Base-by-base conservation (phyloP, 2,329 filamentous ascomycete species). In the Cladosporium sp. region DNA sequence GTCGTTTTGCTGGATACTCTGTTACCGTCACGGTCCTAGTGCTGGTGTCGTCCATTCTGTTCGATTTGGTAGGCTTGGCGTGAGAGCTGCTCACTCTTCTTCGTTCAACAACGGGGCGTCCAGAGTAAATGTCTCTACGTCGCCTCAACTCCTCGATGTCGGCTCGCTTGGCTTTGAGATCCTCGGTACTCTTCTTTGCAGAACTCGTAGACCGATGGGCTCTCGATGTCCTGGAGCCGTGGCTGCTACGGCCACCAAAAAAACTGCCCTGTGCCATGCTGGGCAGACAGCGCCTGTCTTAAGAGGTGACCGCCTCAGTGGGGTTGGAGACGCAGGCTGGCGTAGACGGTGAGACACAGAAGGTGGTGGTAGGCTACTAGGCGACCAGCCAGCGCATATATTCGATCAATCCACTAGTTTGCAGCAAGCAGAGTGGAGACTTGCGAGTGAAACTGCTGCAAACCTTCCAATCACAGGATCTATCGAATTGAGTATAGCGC, bases 131-230 rank as follows among this genome's bases (percentile, higher is more conserved):
- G 24, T 65, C 64, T 56, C 71, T 54, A 48, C 64, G 63, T 27
- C 61, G 62, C 47, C 70, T 58, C 43, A 73, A 54, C 45, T 73
- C 70, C 45, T 71, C 67, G 34, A 72, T 53, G 53, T 72, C 70
- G 19, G 69, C 57, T 54, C 69, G 55, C 50, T 54, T 53, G 37
- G 54, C 52, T 24, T 45, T 52, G n/a, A 52, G 50, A 17, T 52
- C 56, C 29, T 55, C 45, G 18, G 39, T 42, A 43, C 36, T 51
- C 36, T 49, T 56, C 38, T 52, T 56, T 17, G 30, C 42, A 22
- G 57, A 52, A 12, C 57, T 40, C n/a, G 38, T 53, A 29, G 54
- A 53, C 50, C 53, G 50, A 18, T 49, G 50, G 39, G 56, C 38
- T 37, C 56, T 38, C 18, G 39, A 43, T 24, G 50, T 38, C 15